These are phyloP conservation scores for Aureobasidium sp. DNA, from an alignment of 2,329 filamentous ascomycete species.

Conservation along the genomic window DNA sequence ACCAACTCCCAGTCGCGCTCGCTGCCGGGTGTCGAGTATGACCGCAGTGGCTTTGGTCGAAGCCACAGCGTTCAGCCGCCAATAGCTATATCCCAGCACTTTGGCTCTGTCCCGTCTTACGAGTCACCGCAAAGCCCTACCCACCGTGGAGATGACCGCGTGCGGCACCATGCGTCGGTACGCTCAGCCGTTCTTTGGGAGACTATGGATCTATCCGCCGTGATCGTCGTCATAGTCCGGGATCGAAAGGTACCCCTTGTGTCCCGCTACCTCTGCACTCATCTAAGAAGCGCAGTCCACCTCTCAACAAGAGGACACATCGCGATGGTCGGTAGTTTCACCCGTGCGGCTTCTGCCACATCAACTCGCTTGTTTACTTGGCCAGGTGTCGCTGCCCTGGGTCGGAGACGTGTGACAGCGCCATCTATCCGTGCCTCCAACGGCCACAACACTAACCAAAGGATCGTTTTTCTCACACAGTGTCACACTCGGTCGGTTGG, in stretches of 20 bases:
- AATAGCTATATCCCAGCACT: neutral
- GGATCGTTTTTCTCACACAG: neutral
- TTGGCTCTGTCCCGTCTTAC: conserved; percentile 9
- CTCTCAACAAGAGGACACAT: conserved; percentile 1
- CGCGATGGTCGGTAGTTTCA: neutral
- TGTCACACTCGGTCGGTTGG: neutral
- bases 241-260: conserved; percentile 1
- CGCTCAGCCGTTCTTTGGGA: conserved; percentile 8
- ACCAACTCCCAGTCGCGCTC: neutral
- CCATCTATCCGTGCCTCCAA: neutral
- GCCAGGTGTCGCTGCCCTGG: neutral
- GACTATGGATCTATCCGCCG: conserved; percentile 15
- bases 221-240: conserved; percentile 12
- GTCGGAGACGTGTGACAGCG: conserved; percentile 4
- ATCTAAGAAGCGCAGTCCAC: conserved; percentile 12
- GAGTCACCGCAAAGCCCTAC: conserved; percentile 6
- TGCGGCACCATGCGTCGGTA: conserved; percentile 14
- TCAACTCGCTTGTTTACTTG: neutral
- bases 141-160: conserved; percentile 13
- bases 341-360: neutral
- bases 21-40: neutral
- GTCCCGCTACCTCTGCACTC: conserved; percentile 7
- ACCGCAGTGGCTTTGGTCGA: conserved; percentile 6
- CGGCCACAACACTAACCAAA: conserved; percentile 3
- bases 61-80: neutral